Evolutionary conservation across 1,284 basidiomycete species (phyloP), one percentile per base, ranked within the genome.

Genomic region (Gastroboletus turbinatus): DNA sequence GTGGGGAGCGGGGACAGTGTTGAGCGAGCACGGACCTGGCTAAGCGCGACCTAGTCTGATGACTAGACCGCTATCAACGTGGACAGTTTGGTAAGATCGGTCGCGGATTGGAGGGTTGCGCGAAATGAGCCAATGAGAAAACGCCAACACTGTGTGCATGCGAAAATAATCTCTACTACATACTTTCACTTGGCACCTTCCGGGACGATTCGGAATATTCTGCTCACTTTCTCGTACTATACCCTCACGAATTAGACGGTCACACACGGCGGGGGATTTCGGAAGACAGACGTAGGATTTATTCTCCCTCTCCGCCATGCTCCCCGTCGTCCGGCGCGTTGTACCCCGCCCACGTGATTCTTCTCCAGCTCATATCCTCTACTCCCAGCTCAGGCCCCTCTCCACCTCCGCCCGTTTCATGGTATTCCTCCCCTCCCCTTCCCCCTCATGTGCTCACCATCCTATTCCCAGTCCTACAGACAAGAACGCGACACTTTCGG

Each of bases 401-500:
- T 75, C 73, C 50, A 61, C 72, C 40, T 73, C 80, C 54, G 61
- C 66, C 50, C 67, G 71, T 57, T 62, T 69, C 59, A 85, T 87
- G 83, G 84, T 78, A 56, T 39, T 67, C 60, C 10, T 44, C 33
- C 32, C 46, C 27, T n/a, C 35, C 19, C 5, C 25, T 7, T 17
- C 5, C n/a, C 1, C 13, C 2, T 11, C 36, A 11, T 19, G 5
- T 25, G 16, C 50, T 57, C 45, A 57, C 49, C 29, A 3, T 32
- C 33, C 43, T 23, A 73, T 10, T 68, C 75, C 50, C 77, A 83
- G 69, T 77, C 80, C 55, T 85, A 78, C 73, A 85, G 90, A 50
- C 73, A 76, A 14, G 92, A 94, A 73, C 84, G 78, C 59, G 94
- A 96, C 75, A 96, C 94, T 5, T 96, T 96, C 71, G 94, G 94